phyloP scores from a whole-genome alignment of 2,329 filamentous ascomycete genomes.

The Ascochyta clinopodiicola region DNA sequence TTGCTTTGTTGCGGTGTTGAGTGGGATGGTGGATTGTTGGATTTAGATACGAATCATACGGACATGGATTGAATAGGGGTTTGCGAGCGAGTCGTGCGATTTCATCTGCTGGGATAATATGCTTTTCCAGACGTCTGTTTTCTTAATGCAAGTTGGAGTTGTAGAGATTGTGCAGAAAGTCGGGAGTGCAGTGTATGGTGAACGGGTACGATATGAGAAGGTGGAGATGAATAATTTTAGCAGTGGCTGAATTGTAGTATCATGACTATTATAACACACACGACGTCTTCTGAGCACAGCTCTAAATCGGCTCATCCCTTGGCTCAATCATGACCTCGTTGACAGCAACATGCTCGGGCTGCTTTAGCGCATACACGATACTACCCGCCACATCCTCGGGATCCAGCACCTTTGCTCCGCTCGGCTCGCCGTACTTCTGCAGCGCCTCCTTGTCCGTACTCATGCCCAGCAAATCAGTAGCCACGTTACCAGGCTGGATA shows the following conservation, averaged over 20 bases:
- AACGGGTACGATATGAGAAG: no score
- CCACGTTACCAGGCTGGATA: slow-evolving; percentile 79
- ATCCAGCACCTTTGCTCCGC: slow-evolving; percentile 76
- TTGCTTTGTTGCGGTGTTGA: no score
- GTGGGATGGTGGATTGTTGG: no score
- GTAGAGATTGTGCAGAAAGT: no score
- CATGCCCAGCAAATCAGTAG: slow-evolving; percentile 75
- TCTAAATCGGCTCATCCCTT: slow-evolving; percentile 45
- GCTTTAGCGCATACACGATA: slow-evolving; percentile 76
- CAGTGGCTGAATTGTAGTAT: background rate
- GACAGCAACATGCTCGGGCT: slow-evolving; percentile 77
- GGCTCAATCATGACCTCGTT: slow-evolving; percentile 76
- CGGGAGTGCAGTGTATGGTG: no score
- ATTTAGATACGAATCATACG: no score
- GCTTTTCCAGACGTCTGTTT: no score
- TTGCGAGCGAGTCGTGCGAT: no score
- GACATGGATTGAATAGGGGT: no score
- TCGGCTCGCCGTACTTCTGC: slow-evolving; percentile 78
- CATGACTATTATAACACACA: background rate
- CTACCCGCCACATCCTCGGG: slow-evolving; percentile 74
- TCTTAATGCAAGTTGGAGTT: no score
- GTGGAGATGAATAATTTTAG: no score
- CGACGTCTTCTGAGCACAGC: background rate
- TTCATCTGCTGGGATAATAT: no score
- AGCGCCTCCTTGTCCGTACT: slow-evolving; percentile 78